Evolutionary conservation across 805 yeast species (phyloP).

Genomic region (Monosporozyma yasuniensis): DNA sequence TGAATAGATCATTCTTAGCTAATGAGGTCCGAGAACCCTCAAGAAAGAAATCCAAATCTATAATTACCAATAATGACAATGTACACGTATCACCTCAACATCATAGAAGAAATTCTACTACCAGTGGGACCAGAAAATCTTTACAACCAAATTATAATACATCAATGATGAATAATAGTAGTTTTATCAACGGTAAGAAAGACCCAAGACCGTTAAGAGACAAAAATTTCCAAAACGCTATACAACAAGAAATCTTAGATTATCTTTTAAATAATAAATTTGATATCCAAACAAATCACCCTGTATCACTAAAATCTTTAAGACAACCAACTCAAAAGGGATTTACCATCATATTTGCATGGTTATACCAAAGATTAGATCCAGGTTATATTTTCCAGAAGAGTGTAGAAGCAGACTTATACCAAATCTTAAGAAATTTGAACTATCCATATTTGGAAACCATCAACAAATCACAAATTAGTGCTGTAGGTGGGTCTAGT

Average conservation of each 20-base stretch:
- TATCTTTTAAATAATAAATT: constrained; percentile 56
- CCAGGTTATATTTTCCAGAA: constrained; percentile 66
- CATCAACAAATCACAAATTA: constrained; percentile 73
- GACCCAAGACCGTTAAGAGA: constrained; percentile 81
- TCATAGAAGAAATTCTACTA: background rate
- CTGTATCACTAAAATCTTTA: constrained; percentile 55
- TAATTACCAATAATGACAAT: constrained; percentile 6
- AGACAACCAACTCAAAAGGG: constrained; percentile 81
- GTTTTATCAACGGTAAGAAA: constrained; percentile 9
- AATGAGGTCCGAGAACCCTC: constrained; percentile 11
- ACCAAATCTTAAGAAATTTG: constrained; percentile 51
- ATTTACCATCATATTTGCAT: constrained; percentile 68
- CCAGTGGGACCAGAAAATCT: constrained; percentile 1
- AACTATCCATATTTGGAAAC: constrained; percentile 75
- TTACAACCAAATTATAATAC: constrained; percentile 2
- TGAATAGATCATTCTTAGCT: constrained; percentile 17
- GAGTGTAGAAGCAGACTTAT: constrained; percentile 69
- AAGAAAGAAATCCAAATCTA: constrained; percentile 16
- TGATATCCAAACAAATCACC: constrained; percentile 66
- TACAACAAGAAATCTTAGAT: constrained; percentile 60
- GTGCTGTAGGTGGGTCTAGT: constrained; percentile 84
- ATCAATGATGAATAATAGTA: background rate
- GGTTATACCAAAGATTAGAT: constrained; percentile 67
- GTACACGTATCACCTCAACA: background rate
- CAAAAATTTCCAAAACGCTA: constrained; percentile 50